Evolutionary conservation across 306 rosid species (phyloP), one percentile per base, ranked within the genome.

Genomic region (Dicorynia guianensis): DNA sequence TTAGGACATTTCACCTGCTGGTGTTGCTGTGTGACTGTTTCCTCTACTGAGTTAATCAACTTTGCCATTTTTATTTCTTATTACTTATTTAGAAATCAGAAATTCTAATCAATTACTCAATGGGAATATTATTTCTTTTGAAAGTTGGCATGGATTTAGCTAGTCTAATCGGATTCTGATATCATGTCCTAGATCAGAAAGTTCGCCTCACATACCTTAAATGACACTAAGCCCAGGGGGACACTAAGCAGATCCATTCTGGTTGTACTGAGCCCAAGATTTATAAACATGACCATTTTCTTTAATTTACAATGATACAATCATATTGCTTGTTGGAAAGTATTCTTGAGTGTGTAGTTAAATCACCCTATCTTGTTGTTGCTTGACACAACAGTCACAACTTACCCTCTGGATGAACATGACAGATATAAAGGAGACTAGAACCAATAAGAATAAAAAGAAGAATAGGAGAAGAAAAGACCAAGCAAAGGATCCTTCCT

Each of bases 381-480:
- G 13, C 67, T 63, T 76, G 49, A 13, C 34, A 43, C 30, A 25
- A 25, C 30, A 25, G 30, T 25, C 30, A 25, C 68, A 50, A 43
- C 64, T 18, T 81, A 64, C 20, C 82, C 56, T 69, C 46, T 7
- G 7, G 52, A 72, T 82, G 66, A 4, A 67, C 49, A 76, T 48
- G 82, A 44, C 92, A 93, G 97, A 87, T 68, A 69, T 85, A 57
- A 93, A 86, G 76, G 92, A 83, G 25, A 76, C 77, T 42, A 82
- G 86, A 80, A 63, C 86, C 65, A 87, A 69, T 76, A 93, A 89
- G 80, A 91, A 78, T 76, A 93, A 89, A 84, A 93, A 91, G 90
- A 91, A 91, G 85, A 89, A 88, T 74, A 89, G 97, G 46, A 85
- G 96, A 75, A 83, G 88, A 82, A 91, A 85, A 70, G 90, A 89